Conservation (phyloP, 1,139 yeast genomes). For the Geotrichum europaeum region DNA sequence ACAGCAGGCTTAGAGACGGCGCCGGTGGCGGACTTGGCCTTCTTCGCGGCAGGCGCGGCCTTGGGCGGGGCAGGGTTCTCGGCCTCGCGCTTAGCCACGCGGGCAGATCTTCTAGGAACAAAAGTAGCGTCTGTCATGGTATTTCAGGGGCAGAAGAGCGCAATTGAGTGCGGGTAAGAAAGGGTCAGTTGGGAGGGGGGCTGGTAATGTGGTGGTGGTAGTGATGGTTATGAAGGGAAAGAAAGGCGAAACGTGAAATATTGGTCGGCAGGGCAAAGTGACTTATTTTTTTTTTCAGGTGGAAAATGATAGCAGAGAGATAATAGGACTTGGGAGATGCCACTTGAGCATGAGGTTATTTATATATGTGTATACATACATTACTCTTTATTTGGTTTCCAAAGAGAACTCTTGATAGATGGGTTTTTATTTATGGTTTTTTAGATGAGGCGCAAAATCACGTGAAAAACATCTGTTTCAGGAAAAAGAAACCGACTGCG, state of each 20-base stretch:
- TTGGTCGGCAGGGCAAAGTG: not conserved
- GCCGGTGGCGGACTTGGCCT: constrained; percentile 8
- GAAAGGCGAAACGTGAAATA: not conserved
- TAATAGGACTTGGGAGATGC: not conserved
- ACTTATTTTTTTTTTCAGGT: not conserved
- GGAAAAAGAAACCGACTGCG: not conserved
- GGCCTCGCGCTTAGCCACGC: constrained; percentile 18
- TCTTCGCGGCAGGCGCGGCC: constrained; percentile 8
- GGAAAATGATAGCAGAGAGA: not conserved
- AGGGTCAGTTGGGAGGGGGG: not conserved
- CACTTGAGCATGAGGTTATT: not conserved
- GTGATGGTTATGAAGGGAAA: not conserved
- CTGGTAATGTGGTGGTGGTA: not conserved
- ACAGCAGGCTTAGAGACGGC: not conserved
- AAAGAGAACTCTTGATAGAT: no score
- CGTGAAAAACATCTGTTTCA: not conserved
- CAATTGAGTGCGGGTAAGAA: not conserved
- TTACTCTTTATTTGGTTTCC: no score
- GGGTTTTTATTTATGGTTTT: no score
- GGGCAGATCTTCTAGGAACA: constrained; percentile 17
- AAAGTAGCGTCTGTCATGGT: constrained; percentile 14
- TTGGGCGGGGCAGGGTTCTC: constrained; percentile 10
- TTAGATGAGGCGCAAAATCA: not conserved
- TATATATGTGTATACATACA: no score
- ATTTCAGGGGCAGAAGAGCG: not conserved